A percentile compares a stretch with the other conserved stretches of the same genome.
Conservation (phyloP, 352 stramenopile species). For the Pythium aristosporum region DNA sequence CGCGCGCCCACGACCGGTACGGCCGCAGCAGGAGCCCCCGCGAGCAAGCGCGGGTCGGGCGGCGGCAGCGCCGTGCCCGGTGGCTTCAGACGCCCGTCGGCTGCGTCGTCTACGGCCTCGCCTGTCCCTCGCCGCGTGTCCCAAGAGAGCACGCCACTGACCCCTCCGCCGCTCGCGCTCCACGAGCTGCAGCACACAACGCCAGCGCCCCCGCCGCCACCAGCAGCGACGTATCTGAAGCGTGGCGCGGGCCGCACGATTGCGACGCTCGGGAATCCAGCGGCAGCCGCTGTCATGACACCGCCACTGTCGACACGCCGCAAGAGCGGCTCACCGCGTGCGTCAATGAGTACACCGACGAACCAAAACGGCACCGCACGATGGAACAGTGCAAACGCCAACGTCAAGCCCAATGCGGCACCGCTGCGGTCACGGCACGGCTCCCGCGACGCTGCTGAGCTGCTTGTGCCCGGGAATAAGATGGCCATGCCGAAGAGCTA, state of each 20-base stretch:
- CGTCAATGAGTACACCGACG: background rate
- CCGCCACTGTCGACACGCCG: conserved; percentile 4
- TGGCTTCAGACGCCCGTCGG: conserved; percentile 3
- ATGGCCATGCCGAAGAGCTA: background rate
- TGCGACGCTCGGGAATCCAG: conserved; percentile 18
- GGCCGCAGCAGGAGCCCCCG: background rate
- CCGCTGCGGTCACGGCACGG: conserved; percentile 6
- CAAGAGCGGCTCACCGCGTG: conserved; percentile 12
- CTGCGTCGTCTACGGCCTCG: background rate
- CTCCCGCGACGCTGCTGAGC: background rate
- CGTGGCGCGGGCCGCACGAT: conserved; percentile 26
- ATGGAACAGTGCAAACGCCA: background rate
- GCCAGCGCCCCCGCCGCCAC: background rate
- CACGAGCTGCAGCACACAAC: conserved; percentile 19
- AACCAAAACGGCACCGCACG: background rate
- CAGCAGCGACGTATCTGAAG: conserved; percentile 13
- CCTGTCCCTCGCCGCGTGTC: background rate
- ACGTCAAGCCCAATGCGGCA: background rate
- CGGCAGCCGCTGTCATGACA: background rate
- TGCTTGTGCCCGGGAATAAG: background rate
- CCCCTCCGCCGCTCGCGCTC: conserved; percentile 17
- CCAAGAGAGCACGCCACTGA: background rate
- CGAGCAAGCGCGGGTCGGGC: conserved; percentile 14
- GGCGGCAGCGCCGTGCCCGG: background rate
- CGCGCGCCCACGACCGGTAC: background rate